Base-by-base conservation (phyloP, 23 red algal genomes). In the Cyanidiococcus yangmingshanensis region DNA sequence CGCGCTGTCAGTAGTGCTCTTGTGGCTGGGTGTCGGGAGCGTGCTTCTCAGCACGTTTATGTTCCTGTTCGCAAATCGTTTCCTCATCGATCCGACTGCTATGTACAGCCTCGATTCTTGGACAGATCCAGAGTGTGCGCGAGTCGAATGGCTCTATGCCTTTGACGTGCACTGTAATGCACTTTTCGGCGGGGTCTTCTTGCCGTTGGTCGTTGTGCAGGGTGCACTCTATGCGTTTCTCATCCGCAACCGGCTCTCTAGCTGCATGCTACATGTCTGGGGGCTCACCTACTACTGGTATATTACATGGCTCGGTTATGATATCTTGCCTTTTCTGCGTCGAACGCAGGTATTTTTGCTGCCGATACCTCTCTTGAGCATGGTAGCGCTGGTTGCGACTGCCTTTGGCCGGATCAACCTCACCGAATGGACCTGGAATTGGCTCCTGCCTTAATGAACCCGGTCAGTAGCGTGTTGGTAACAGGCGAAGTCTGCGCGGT, bases 121-220 rank as follows among this genome's bases (percentile, higher is more conserved):
- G 58, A 71, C 32, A 29, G n/a, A 35, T 3, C 63, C 63, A 2
- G 45, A 54, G 45, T 54, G 12, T 0, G 75, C 77, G 36, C 78
- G 75, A 25, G 88, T 98, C n/a, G 94, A 98, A 82, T 98, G 94
- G 94, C 78, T 98, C 40, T 98, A 98, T 57, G 84, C 94, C 0
- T 80, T 90, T 75, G 94, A 98, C 41, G 94, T 98, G 24, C 88
- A 98, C 74, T 98, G 94, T 80, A 98, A 98, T 74, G 80, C 85
- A 0, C 89, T 86, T 71, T 90, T 98, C 50, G 85, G 85, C 0
- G 63, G 63, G 12, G 67, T 86, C 26, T 95, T 95, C 67, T 77
- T 95, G 59, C 26, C 84, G 16, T 77, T 98, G 1, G 86, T 88
- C 50, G 87, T 98, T 0, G 2, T 86, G 21, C 94, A 92, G 76